A percentile compares a stretch with the other conserved stretches of the same genome.
phyloP scores from a whole-genome alignment of 73 alveolate species.

The Durusdinium trenchii region DNA sequence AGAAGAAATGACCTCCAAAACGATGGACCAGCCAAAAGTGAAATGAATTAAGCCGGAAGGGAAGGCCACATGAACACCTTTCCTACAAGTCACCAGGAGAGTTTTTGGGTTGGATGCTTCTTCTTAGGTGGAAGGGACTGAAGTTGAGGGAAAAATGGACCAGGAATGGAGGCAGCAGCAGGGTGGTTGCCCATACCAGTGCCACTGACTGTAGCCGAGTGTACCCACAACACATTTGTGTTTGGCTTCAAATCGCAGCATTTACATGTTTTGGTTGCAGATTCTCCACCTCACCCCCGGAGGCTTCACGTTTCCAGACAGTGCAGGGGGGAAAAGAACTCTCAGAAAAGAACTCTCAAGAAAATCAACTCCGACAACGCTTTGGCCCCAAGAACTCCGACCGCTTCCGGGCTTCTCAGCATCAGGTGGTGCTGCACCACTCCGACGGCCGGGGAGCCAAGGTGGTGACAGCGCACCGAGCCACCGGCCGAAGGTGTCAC shows the following conservation, averaged over 20 bases:
- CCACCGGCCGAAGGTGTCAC: neutral
- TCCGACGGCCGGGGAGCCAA: slow-evolving; percentile 43
- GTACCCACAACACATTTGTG: too few species aligned
- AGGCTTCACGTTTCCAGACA: neutral
- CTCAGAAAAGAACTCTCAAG: too few species aligned
- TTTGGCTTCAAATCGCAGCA: neutral
- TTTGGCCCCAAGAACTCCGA: neutral
- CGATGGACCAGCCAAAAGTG: neutral
- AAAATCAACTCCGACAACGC: neutral
- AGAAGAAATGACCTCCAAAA: neutral
- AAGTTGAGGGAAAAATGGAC: too few species aligned
- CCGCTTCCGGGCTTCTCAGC: neutral
- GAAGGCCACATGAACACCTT: neutral
- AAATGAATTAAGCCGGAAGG: neutral
- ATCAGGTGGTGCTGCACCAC: slow-evolving; percentile 52
- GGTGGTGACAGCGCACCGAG: neutral
- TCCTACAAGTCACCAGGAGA: neutral
- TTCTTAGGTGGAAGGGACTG: too few species aligned
- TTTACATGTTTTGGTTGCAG: neutral
- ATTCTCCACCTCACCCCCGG: neutral
- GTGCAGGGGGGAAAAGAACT: neutral
- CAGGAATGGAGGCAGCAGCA: too few species aligned
- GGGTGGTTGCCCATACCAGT: too few species aligned
- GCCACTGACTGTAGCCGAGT: too few species aligned
- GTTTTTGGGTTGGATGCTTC: too few species aligned